Evolutionary conservation across 163 green algal species (phyloP).

Genomic region (Scenedesmus sp.): DNA sequence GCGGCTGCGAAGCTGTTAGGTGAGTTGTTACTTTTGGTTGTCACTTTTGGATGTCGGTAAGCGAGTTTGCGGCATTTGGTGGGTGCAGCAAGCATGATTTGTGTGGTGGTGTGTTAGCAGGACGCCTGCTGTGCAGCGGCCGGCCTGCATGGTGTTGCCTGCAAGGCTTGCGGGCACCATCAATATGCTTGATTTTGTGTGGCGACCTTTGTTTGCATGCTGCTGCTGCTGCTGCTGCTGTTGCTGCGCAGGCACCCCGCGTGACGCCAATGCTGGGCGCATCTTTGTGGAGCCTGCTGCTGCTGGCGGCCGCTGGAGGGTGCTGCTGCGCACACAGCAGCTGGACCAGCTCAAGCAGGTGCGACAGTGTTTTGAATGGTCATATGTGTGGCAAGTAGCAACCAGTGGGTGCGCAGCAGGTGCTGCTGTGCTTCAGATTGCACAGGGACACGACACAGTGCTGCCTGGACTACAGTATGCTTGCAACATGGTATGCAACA

Average conservation of each 20-base stretch:
- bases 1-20: background rate
- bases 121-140: background rate
- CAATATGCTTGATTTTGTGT: too few relatives aligned
- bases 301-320: conserved; percentile 2
- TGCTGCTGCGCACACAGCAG: conserved; percentile 41
- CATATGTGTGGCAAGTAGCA: background rate
- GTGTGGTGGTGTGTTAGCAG: background rate
- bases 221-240: conserved; percentile 18
- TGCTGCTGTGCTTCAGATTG: background rate
- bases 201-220: background rate
- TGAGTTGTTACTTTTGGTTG: background rate
- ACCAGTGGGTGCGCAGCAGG: too few relatives aligned
- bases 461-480: too few relatives aligned
- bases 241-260: background rate
- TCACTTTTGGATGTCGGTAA: background rate
- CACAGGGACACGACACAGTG: background rate
- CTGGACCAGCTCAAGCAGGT: conserved; percentile 50
- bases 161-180: background rate
- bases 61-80: background rate
- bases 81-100: background rate
- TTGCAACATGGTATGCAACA: too few relatives aligned
- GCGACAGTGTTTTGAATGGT: background rate
- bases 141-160: background rate
- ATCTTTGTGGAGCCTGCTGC: conserved; percentile 35
- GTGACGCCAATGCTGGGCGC: conserved; percentile 26